phyloP scores from a whole-genome alignment of 2,329 filamentous ascomycete genomes.

The Rutstroemia sp. region DNA sequence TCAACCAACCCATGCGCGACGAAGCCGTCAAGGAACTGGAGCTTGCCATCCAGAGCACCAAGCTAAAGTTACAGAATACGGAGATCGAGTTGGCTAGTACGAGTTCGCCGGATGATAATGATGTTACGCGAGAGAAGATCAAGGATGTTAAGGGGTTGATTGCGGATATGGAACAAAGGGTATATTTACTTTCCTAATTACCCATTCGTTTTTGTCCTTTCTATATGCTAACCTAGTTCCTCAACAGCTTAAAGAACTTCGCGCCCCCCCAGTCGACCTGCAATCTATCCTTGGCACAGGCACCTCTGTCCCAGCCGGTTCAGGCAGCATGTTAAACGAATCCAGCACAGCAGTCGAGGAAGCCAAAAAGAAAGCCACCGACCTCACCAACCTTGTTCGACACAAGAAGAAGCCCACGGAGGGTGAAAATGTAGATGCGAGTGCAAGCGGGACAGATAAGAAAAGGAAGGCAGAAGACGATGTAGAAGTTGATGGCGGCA shows the following conservation, averaged over 20 bases:
- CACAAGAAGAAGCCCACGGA: conserved; percentile 46
- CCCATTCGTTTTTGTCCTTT: background rate
- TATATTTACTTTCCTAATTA: background rate
- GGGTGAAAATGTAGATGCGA: conserved; percentile 28
- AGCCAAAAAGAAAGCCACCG: conserved; percentile 52
- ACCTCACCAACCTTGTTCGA: conserved; percentile 66
- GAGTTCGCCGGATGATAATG: conserved; percentile 60
- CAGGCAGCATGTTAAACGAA: conserved; percentile 54
- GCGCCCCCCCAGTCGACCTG: conserved; percentile 52
- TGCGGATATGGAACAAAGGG: conserved; percentile 58
- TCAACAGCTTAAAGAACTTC: conserved; percentile 59
- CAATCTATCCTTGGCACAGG: conserved; percentile 47
- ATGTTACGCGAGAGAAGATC: conserved; percentile 54
- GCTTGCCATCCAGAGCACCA: conserved; percentile 65
- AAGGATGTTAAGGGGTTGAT: conserved; percentile 71
- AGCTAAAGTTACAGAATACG: conserved; percentile 62
- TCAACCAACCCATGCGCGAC: conserved; percentile 63
- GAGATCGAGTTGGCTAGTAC: conserved; percentile 57
- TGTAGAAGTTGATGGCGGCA: conserved; percentile 12
- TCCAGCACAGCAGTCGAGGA: conserved; percentile 60
- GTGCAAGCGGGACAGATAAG: conserved; percentile 32
- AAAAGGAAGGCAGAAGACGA: conserved; percentile 49
- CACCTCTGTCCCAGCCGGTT: conserved; percentile 8
- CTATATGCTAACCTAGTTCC: conserved; percentile 11
- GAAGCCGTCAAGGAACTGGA: conserved; percentile 67